phyloP scores from a whole-genome alignment of 257 asterid genomes.

The Linderniella brevidens region DNA sequence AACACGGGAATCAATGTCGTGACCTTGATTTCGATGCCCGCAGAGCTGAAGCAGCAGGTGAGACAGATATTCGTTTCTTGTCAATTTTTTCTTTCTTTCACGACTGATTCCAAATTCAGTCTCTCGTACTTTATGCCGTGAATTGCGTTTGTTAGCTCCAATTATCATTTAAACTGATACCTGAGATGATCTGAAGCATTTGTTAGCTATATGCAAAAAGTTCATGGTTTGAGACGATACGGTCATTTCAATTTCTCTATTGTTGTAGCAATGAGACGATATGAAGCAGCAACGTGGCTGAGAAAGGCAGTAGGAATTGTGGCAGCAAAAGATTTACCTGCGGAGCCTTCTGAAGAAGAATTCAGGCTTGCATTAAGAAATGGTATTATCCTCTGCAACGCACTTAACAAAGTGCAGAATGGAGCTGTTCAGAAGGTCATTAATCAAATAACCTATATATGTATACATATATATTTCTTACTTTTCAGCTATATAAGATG shows the following conservation, averaged over 20 bases:
- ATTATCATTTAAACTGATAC: too few relatives aligned
- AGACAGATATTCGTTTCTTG: background rate
- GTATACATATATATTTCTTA: background rate
- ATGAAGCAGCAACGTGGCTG: conserved; percentile 81
- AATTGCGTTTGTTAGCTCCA: too few relatives aligned
- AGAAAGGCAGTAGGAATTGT: conserved; percentile 82
- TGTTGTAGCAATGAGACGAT: conserved; percentile 62
- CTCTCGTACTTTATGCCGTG: too few relatives aligned
- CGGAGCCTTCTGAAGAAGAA: conserved; percentile 97
- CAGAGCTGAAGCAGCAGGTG: conserved; percentile 95
- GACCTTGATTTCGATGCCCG: conserved; percentile 82
- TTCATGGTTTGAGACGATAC: too few relatives aligned
- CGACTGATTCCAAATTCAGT: too few relatives aligned
- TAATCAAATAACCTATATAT: background rate
- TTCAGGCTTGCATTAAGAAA: conserved; percentile 82
- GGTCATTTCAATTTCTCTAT: background rate
- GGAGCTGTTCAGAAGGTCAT: conserved; percentile 86
- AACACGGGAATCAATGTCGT: conserved; percentile 61
- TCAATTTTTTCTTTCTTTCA: too few relatives aligned
- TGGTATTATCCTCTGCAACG: conserved; percentile 88
- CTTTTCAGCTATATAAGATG: background rate
- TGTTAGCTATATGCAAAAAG: too few relatives aligned
- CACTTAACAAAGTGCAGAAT: conserved; percentile 65
- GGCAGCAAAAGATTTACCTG: conserved; percentile 77
- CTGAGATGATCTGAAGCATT: too few relatives aligned